Conservation (phyloP, 2,329 filamentous ascomycete genomes). For the Aspergillus sp. region DNA sequence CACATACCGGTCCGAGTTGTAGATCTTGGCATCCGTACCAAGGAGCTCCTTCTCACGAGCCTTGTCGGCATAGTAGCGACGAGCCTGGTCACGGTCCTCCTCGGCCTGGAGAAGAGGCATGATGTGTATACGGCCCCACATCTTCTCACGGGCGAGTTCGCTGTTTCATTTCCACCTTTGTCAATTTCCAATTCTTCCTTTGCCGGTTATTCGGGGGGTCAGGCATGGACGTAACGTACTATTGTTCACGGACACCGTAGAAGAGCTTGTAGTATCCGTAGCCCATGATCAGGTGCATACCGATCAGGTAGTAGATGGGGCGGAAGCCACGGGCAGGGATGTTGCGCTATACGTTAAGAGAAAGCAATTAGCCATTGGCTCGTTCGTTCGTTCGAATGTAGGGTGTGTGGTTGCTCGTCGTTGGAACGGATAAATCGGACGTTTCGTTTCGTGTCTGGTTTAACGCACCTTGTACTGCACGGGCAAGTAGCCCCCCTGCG, state of each 20-base stretch:
- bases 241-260: conserved; percentile 82
- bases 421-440: background rate
- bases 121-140: conserved; percentile 95
- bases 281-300: conserved; percentile 74
- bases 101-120: conserved; percentile 93
- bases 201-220: too few species aligned
- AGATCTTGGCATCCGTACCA: conserved; percentile 79
- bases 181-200: background rate
- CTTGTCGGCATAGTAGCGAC: conserved; percentile 82
- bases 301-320: conserved; percentile 74
- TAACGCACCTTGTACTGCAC: conserved; percentile 89
- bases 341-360: conserved; percentile 66
- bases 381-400: too few species aligned
- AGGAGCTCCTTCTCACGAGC: conserved; percentile 87
- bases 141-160: conserved; percentile 94
- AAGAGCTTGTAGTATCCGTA: conserved; percentile 90
- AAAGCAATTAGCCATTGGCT: background rate
- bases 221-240: conserved; percentile 59
- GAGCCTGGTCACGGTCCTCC: conserved; percentile 91
- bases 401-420: too few species aligned
- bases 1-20: conserved; percentile 81
- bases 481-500: conserved; percentile 87
- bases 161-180: conserved; percentile 48
- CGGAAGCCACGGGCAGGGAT: conserved; percentile 88
- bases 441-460: background rate